Percentiles rank a stretch among this genome's conserved stretches.
Evolutionary conservation across 208 protist species (phyloP).

Genomic region (Leishmania tarentolae): DNA sequence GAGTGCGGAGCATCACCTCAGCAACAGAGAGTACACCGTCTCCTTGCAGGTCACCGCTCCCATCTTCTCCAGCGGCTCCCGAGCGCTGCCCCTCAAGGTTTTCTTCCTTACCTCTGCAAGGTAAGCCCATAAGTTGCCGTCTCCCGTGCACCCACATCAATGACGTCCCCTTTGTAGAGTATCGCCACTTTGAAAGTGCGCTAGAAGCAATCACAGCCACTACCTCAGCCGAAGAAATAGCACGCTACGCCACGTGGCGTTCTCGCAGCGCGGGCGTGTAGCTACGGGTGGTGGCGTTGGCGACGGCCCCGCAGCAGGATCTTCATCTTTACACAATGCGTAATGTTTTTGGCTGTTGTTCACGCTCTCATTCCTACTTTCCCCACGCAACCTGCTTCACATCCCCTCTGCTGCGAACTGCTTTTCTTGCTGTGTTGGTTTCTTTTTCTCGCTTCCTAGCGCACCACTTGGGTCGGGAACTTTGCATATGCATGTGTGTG

Average conservation of each 20-base stretch:
- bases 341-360: too few species aligned
- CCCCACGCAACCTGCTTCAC: neutral
- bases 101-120: neutral
- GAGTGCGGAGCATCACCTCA: neutral
- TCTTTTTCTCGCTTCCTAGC: neutral
- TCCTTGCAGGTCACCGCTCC: neutral
- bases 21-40: neutral
- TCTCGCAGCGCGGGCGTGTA: neutral
- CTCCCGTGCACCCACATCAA: neutral
- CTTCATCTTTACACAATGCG: neutral
- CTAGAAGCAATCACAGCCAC: constrained; percentile 20
- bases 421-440: neutral
- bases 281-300: neutral
- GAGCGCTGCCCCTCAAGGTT: neutral
- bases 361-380: neutral
- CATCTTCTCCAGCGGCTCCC: neutral
- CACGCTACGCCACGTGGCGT: constrained; percentile 27
- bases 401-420: constrained; percentile 22
- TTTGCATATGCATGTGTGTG: neutral
- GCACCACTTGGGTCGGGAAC: neutral
- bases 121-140: neutral
- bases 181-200: constrained; percentile 28
- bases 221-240: constrained; percentile 16
- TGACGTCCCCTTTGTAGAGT: constrained; percentile 20
- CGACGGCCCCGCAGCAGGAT: neutral